These are phyloP conservation scores for Aspergillus piperis DNA, from an alignment of 2,329 filamentous ascomycete genomes.

Conservation along the genomic window DNA sequence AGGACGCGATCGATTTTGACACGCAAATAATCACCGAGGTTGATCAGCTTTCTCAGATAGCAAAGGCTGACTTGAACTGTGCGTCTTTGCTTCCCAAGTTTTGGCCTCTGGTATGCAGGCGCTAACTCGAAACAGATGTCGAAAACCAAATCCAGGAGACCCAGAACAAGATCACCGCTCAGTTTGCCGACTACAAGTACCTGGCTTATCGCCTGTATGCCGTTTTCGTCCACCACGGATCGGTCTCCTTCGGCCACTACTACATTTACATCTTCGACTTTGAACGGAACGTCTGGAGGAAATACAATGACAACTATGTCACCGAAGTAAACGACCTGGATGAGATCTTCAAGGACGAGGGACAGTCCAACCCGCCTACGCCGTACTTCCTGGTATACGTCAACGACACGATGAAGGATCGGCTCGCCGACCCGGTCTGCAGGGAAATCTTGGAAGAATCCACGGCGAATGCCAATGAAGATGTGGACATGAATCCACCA, in stretches of 20 bases:
- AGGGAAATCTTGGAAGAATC: constrained; percentile 41
- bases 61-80: constrained; percentile 51
- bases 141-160: constrained; percentile 52
- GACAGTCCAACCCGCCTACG: constrained; percentile 64
- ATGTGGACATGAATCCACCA: constrained; percentile 33
- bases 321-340: constrained; percentile 64
- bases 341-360: constrained; percentile 69
- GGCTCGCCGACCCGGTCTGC: constrained; percentile 60
- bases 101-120: neutral
- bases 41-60: constrained; percentile 47
- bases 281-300: constrained; percentile 76
- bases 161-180: constrained; percentile 52
- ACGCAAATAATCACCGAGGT: constrained; percentile 45
- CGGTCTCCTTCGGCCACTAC: constrained; percentile 78
- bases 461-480: constrained; percentile 17
- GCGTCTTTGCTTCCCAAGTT: constrained; percentile 16
- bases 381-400: constrained; percentile 85
- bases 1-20: constrained; percentile 48
- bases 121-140: constrained; percentile 27
- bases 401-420: constrained; percentile 63
- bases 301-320: constrained; percentile 89
- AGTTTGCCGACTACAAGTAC: constrained; percentile 65
- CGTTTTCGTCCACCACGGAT: constrained; percentile 82
- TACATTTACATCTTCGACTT: constrained; percentile 97
- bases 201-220: constrained; percentile 83